Evolutionary conservation across 2,329 filamentous ascomycete genomes (phyloP).

Genomic region (Chrysoporthe puriensis): DNA sequence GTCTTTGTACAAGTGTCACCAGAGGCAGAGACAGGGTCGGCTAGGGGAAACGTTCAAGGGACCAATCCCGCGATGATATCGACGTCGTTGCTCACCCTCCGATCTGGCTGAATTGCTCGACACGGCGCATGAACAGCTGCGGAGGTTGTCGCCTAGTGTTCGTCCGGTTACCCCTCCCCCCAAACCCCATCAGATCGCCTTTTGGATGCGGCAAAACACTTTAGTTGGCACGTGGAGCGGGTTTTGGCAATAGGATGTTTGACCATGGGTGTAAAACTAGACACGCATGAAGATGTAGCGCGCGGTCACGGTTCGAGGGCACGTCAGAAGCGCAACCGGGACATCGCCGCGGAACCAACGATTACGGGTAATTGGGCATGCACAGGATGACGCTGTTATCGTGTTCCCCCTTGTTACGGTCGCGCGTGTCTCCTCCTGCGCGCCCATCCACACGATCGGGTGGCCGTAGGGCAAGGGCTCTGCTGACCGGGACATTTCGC

Average conservation of each 20-base stretch:
- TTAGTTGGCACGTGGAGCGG: background rate
- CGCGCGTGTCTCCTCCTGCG: background rate
- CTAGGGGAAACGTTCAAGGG: background rate
- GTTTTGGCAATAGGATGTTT: background rate
- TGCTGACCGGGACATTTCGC: constrained; percentile 25
- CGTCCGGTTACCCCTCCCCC: background rate
- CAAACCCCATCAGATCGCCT: background rate
- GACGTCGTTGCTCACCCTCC: background rate
- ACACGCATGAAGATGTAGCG: constrained; percentile 1
- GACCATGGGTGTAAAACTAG: background rate
- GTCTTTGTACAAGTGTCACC: constrained; percentile 17
- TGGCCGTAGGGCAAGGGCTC: background rate
- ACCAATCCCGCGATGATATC: background rate
- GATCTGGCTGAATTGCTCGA: background rate
- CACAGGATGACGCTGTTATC: background rate
- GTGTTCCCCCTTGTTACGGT: background rate
- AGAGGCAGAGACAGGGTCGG: constrained; percentile 20
- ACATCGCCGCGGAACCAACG: background rate
- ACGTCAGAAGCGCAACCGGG: background rate
- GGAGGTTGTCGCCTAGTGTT: background rate
- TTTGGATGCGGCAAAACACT: background rate
- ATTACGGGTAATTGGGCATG: background rate
- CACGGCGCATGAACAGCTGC: background rate
- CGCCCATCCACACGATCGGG: too few species aligned
- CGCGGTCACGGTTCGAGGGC: background rate